These are phyloP conservation scores for Lignosus rhinocerotis DNA, from an alignment of 1,284 basidiomycete genomes.

Conservation along the genomic window DNA sequence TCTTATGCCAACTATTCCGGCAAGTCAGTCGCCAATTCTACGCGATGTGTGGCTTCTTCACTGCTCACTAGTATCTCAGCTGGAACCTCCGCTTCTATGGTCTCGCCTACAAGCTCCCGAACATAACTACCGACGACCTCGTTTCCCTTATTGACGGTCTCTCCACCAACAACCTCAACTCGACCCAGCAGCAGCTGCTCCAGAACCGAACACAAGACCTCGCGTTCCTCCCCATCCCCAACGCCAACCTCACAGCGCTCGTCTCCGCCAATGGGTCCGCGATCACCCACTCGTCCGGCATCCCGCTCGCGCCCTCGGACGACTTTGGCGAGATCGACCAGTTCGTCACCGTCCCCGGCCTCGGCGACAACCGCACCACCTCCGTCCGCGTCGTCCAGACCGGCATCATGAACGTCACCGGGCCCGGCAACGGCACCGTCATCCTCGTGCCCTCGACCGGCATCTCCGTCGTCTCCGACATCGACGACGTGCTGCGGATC, in stretches of 20 bases:
- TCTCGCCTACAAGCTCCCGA: slow-evolving; percentile 28
- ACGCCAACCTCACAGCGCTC: slow-evolving; percentile 26
- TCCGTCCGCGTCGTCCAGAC: slow-evolving; percentile 22
- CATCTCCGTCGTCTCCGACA: slow-evolving; percentile 35
- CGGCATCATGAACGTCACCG: slow-evolving; percentile 26
- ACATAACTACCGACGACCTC: slow-evolving; percentile 27
- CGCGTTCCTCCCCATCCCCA: slow-evolving; percentile 27
- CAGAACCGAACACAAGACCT: slow-evolving; percentile 30
- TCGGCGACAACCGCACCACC: slow-evolving; percentile 16
- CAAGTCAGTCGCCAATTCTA: slow-evolving; percentile 13
- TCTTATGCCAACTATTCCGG: slow-evolving; percentile 29
- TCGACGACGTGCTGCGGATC: slow-evolving; percentile 36
- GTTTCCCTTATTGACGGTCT: slow-evolving; percentile 29
- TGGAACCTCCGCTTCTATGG: slow-evolving; percentile 33
- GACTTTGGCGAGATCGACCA: slow-evolving; percentile 31
- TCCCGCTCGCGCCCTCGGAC: slow-evolving; percentile 25
- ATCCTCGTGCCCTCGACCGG: slow-evolving; percentile 31
- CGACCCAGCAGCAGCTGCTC: slow-evolving; percentile 25
- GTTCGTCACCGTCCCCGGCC: slow-evolving; percentile 24
- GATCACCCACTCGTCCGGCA: slow-evolving; percentile 25
- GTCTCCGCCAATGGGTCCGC: slow-evolving; percentile 25
- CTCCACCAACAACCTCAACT: slow-evolving; percentile 26
- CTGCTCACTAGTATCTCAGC: slow-evolving; percentile 4
- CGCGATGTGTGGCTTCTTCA: neutral
- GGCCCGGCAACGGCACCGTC: slow-evolving; percentile 32